Conservation (phyloP, 257 asterid genomes). For the Anisodus acutangulus region DNA sequence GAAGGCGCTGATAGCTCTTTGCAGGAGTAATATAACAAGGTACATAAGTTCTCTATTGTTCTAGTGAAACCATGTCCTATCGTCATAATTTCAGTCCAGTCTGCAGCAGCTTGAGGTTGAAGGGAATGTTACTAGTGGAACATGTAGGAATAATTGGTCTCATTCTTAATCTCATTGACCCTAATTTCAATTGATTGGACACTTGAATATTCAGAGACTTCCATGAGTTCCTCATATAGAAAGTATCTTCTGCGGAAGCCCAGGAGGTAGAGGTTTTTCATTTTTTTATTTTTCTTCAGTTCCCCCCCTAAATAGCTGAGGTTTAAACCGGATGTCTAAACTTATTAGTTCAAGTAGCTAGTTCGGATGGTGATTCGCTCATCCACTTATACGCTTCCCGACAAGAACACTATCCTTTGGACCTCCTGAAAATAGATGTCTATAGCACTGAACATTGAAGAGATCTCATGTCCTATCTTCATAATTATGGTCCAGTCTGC, state of each 20-base stretch:
- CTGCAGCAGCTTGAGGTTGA: not conserved
- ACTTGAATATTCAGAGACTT: not conserved
- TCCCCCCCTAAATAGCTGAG: not conserved
- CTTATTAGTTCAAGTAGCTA: not conserved
- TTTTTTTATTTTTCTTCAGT: not conserved
- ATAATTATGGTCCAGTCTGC: not conserved
- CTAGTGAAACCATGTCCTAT: not conserved
- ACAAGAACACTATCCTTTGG: not conserved
- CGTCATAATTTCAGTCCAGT: not conserved
- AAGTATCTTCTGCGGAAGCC: not conserved
- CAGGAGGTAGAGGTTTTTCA: not conserved
- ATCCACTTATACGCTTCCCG: not conserved
- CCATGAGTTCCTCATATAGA: not conserved
- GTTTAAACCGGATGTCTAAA: not conserved
- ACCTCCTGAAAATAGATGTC: not conserved
- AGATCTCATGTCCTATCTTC: not conserved
- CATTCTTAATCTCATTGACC: not conserved
- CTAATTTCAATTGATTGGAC: not conserved
- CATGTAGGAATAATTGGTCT: not conserved
- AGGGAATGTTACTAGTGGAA: not conserved
- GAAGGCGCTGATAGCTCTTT: conserved; percentile 66
- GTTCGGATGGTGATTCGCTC: not conserved
- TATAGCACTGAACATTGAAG: not conserved
- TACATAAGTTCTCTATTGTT: conserved; percentile 17
- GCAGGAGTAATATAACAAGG: conserved; percentile 56